Evolutionary conservation across 106 monocot species (phyloP).

Genomic region (Amphibolis antarctica): DNA sequence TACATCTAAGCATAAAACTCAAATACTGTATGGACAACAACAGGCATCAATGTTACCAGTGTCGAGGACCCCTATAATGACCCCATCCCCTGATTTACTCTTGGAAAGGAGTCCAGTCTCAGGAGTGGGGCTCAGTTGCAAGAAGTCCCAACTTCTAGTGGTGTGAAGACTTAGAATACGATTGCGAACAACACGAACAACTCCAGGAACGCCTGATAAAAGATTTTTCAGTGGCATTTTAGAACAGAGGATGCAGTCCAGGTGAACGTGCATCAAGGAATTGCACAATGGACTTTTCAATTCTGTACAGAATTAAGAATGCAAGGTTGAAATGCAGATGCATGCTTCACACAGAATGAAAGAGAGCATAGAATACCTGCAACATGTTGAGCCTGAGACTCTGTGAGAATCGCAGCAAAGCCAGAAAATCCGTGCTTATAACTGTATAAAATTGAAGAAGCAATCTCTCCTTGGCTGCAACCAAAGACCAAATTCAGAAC

Average conservation of each 20-base stretch:
- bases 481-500: no score
- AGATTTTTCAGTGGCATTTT: not conserved
- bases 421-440: constrained; percentile 16
- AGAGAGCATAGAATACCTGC: constrained; percentile 2
- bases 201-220: constrained; percentile 1
- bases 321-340: not conserved
- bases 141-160: constrained; percentile 92
- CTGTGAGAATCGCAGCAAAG: constrained; percentile 13
- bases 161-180: constrained; percentile 38
- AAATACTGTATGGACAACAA: not conserved
- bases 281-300: no score
- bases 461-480: constrained; percentile 10
- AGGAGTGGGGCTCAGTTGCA: constrained; percentile 9
- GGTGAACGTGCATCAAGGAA: no score
- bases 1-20: not conserved
- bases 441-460: constrained; percentile 12
- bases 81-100: constrained; percentile 31
- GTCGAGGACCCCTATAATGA: constrained; percentile 82
- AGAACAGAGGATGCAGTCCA: not conserved
- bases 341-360: not conserved
- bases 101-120: constrained; percentile 7
- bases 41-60: constrained; percentile 33
- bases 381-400: constrained; percentile 2
- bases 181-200: constrained; percentile 3
- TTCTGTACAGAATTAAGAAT: no score